Percentiles rank a stretch among this genome's conserved stretches.
Evolutionary conservation across 2,329 filamentous ascomycete genomes (phyloP).

Genomic region (Claviceps fusiformis): DNA sequence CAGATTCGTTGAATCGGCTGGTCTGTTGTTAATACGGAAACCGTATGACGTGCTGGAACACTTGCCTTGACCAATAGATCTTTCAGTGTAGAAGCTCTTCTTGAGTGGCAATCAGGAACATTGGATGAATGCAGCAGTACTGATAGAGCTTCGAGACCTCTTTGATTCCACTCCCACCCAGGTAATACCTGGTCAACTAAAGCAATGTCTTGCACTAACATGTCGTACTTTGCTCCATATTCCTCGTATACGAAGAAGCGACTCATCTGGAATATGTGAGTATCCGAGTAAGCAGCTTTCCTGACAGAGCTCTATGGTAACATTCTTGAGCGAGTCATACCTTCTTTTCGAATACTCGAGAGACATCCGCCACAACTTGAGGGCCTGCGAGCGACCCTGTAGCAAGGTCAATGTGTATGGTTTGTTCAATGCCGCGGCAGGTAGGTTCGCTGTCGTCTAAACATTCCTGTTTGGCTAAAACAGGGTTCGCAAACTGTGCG

Average conservation of each 20-base stretch:
- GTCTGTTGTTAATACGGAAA: constrained; percentile 2
- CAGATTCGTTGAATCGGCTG: constrained; percentile 87
- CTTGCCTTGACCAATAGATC: constrained; percentile 81
- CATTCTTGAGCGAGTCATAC: constrained; percentile 21
- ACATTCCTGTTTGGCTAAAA: not conserved
- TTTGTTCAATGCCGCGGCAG: constrained; percentile 25
- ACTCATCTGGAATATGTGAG: constrained; percentile 41
- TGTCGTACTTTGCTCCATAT: constrained; percentile 79
- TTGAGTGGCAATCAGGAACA: constrained; percentile 45
- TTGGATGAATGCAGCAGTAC: constrained; percentile 61
- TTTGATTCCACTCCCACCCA: constrained; percentile 69
- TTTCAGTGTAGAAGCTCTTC: constrained; percentile 66
- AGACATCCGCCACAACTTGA: constrained; percentile 44
- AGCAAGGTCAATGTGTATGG: constrained; percentile 9
- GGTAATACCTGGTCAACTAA: constrained; percentile 53
- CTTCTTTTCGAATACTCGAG: constrained; percentile 46
- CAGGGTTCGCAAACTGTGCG: constrained; percentile 20
- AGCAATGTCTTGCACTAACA: constrained; percentile 67
- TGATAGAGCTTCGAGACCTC: constrained; percentile 71
- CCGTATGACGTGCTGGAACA: not conserved
- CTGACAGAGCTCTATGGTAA: not conserved
- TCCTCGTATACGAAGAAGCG: constrained; percentile 82
- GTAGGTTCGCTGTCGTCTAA: not conserved
- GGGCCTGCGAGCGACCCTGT: constrained; percentile 40
- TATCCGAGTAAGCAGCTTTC: not conserved